Conservation (phyloP, 352 stramenopile genomes). For the Albugo candida region DNA sequence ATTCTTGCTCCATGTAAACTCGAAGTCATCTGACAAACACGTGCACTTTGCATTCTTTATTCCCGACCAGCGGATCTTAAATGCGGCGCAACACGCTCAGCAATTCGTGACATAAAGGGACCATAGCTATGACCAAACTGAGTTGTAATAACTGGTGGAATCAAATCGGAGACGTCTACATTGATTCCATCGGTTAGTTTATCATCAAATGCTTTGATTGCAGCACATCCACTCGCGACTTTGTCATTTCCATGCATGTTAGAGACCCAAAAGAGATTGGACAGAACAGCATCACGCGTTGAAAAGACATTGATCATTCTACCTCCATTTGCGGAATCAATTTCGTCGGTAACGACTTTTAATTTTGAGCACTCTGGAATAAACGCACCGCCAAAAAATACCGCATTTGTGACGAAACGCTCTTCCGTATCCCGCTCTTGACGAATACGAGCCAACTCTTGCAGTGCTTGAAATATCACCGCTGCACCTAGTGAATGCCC, state of each 20-base stretch:
- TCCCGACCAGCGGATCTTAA: conserved; percentile 5
- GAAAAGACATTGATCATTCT: conserved; percentile 72
- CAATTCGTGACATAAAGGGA: conserved; percentile 41
- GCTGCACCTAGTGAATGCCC: conserved; percentile 63
- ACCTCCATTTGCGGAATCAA: conserved; percentile 14
- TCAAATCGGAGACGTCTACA: conserved; percentile 48
- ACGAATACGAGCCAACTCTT: conserved; percentile 35
- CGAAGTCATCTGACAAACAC: background rate
- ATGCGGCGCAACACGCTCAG: conserved; percentile 22
- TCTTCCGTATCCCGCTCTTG: conserved; percentile 1
- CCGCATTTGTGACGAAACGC: conserved; percentile 19
- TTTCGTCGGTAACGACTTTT: conserved; percentile 13
- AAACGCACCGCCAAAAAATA: conserved; percentile 60
- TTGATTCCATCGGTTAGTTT: conserved; percentile 15
- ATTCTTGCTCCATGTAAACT: conserved; percentile 3
- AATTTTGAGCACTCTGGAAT: conserved; percentile 20
- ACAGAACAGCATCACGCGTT: conserved; percentile 40
- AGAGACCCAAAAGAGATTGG: conserved; percentile 53
- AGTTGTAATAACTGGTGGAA: conserved; percentile 31
- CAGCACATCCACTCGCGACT: conserved; percentile 30
- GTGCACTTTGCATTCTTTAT: background rate
- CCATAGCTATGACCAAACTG: conserved; percentile 70
- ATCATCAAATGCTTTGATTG: conserved; percentile 10
- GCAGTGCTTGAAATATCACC: conserved; percentile 49
- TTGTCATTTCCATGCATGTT: conserved; percentile 21